Base-by-base conservation (phyloP, 2,329 filamentous ascomycete species). In the Anisogramma anomala region DNA sequence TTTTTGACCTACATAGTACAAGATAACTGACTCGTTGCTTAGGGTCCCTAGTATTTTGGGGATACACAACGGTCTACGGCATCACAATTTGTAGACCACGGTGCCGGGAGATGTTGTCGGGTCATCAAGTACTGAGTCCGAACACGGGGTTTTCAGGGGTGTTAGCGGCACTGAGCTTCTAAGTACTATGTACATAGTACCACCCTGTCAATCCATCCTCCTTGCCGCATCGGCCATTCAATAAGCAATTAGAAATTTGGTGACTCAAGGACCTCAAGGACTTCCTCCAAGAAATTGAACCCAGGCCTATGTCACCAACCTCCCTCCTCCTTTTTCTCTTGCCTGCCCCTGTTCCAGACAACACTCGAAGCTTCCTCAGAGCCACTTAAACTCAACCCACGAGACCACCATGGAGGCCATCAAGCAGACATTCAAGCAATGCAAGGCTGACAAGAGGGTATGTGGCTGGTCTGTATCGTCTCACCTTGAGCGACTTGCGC, bases 371-470 rank as follows among this genome's bases (percentile, higher is more conserved):
- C 26, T 37, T 27, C 25, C 14, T 30, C 31, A 19, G 36, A 41
- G 19, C 26, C 42, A 47, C 46, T 42, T 46, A 45, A 15, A 31
- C 23, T 26, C 22, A 15, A 31, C 23, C 28, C 22, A 26, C 3
- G 18, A 27, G 26, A 31, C 17, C 57, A 65, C 18, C 34, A 77
- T 77, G 73, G 72, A 77, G 50, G 64, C 56, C 46, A 67, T 77
- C 51, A 74, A 69, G 58, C 59, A 74, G 59, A 73, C 72, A n/a
- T 77, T 77, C 53, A 61, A 63, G 57, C 68, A 64, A 54, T 76
- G 71, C 67, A 76, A 76, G 63, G 69, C 69, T 48, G 64, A 76
- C 62, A 68, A 66, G 45, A 61, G 71, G 61, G 74, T 78, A 59
- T 51, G 70, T 64, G 53, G 10, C 17, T 26, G 10, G 11, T 17